Percentiles rank a stretch among this genome's conserved stretches.
phyloP scores from a whole-genome alignment of 176 grass and related monocot genomes.

The Dactylis glomerata region DNA sequence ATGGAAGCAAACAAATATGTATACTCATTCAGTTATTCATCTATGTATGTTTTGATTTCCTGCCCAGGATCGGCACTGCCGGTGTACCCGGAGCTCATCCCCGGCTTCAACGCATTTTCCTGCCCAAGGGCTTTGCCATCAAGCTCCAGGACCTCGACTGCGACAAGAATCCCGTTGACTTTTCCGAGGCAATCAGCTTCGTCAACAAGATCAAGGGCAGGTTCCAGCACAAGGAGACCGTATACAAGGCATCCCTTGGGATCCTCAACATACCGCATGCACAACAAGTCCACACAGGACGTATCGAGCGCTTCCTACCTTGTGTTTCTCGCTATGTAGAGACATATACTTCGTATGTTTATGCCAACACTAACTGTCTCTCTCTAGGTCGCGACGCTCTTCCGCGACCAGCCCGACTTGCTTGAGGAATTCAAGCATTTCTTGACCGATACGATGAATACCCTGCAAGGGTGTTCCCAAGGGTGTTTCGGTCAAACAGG shows the following conservation, averaged over 20 bases:
- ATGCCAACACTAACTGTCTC: not conserved
- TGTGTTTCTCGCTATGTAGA: not conserved
- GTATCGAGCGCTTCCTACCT: conserved; percentile 40
- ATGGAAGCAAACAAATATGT: not conserved
- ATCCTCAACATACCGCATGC: conserved; percentile 72
- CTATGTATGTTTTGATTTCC: not conserved
- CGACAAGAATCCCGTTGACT: conserved; percentile 79
- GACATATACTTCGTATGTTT: too few species aligned
- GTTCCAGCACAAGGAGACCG: conserved; percentile 56
- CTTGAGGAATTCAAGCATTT: conserved; percentile 76
- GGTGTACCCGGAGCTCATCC: conserved; percentile 66
- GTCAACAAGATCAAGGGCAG: conserved; percentile 79
- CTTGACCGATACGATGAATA: conserved; percentile 49
- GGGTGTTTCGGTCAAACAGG: conserved; percentile 30
- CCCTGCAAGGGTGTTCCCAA: conserved; percentile 22
- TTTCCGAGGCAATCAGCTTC: conserved; percentile 74
- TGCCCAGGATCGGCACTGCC: conserved; percentile 50
- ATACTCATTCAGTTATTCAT: not conserved
- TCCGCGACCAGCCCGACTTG: conserved; percentile 58
- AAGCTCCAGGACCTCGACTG: conserved; percentile 57
- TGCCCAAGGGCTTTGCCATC: conserved; percentile 76
- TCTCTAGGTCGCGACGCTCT: conserved; percentile 56
- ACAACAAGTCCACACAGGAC: conserved; percentile 60
- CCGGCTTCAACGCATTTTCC: conserved; percentile 86
- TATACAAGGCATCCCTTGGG: conserved; percentile 78